Conservation (phyloP, 306 rosid genomes). For the Parietaria judaica region DNA sequence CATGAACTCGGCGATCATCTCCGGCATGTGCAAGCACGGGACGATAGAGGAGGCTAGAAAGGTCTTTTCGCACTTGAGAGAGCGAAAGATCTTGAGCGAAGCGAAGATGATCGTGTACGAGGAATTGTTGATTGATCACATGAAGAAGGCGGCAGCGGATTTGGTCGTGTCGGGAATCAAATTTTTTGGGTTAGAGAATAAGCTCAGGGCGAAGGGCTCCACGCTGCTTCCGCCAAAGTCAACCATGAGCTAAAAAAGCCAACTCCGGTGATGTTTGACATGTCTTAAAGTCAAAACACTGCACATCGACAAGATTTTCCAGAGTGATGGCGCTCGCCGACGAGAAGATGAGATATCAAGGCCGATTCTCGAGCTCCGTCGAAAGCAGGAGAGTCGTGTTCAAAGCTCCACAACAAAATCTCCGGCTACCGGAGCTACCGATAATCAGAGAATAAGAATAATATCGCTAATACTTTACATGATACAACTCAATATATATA, state of each 20-base stretch:
- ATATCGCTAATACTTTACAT: too few relatives aligned
- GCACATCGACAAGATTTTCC: too few relatives aligned
- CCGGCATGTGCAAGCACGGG: constrained; percentile 71
- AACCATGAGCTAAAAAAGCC: neutral
- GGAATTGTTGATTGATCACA: constrained; percentile 70
- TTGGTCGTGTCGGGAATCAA: constrained; percentile 66
- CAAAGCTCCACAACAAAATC: too few relatives aligned
- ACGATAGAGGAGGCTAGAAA: constrained; percentile 78
- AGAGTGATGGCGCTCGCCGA: too few relatives aligned
- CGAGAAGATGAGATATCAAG: too few relatives aligned
- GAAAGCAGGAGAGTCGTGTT: too few relatives aligned
- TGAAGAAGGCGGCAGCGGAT: constrained; percentile 77
- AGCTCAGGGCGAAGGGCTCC: constrained; percentile 64
- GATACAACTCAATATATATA: too few relatives aligned
- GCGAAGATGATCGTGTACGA: constrained; percentile 56
- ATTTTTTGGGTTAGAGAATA: constrained; percentile 73
- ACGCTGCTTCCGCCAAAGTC: constrained; percentile 45
- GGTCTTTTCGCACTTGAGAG: constrained; percentile 49
- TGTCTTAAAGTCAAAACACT: too few relatives aligned
- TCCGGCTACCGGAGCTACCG: too few relatives aligned
- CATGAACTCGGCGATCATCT: constrained; percentile 50
- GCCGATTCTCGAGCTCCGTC: too few relatives aligned
- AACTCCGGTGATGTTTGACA: too few relatives aligned
- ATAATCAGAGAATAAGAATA: too few relatives aligned
- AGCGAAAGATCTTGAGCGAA: constrained; percentile 48